Evolutionary conservation across 805 yeast species (phyloP), one percentile per base, ranked within the genome.

Genomic region (Yarrowia hollandica): DNA sequence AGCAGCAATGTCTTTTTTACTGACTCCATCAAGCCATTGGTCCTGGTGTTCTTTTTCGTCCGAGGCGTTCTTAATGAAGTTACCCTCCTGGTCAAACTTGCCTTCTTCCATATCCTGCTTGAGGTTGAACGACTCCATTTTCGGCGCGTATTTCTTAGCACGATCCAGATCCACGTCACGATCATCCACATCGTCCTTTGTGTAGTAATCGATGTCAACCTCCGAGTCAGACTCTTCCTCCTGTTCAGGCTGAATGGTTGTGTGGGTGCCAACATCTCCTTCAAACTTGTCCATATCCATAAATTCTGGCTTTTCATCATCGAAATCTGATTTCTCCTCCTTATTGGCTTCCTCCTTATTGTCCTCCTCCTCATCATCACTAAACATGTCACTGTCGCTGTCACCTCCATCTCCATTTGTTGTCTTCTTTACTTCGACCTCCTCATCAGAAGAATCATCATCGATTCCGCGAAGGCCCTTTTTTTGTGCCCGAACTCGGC

Each of bases 71-170:
- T 78, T 71, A 16, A 82, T 71, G 64, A 74, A 85, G 64, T 82
- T 84, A 1, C 90, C 89, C 35, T 79, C 80, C 34, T 71, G 75
- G 64, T 85, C 90, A 66, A 84, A 83, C 2, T 69, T 68, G 1
- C 90, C 92, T 44, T 79, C 82, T 58, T 77, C 77, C 39, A 74
- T 69, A 64, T 87, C 92, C 16, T 79, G 74, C 21, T 77, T 69
- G 41, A 87, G 69, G 67, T 81, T 78, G 70, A 87, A 87, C 0
- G 87, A 80, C 61, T 86, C 91, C 2, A 87, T 61, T 61, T 79
- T 78, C 1, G 84, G 74, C 37, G 66, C 68, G 28, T 22, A 33
- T 11, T 33, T 31, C 44, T 42, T 25, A 22, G 37, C 44, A 48
- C 61, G 60, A 19, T 38, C 21, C 25, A 63, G 61, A 14, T 64